These are phyloP conservation scores for Thielaviopsis musarum DNA, from an alignment of 2,329 filamentous ascomycete genomes.

Conservation along the genomic window DNA sequence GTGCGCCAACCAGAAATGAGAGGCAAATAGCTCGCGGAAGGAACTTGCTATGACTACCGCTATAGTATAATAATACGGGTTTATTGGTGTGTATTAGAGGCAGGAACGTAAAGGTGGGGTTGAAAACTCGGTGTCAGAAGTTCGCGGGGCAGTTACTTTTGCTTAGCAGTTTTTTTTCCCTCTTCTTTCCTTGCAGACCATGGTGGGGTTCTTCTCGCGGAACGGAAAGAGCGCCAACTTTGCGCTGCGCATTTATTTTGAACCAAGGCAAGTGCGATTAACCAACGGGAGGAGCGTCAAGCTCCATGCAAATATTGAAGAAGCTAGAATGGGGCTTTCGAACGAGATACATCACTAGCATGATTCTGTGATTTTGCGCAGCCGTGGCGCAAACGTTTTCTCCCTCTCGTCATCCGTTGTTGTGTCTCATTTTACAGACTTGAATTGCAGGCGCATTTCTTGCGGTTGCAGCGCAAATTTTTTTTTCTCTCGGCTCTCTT, in stretches of 20 bases:
- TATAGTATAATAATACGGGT: background rate
- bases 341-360: background rate
- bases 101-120: conserved; percentile 9
- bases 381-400: background rate
- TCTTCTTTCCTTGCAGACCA: background rate
- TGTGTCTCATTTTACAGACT: background rate
- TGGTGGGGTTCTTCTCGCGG: background rate
- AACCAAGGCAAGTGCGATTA: background rate
- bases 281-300: background rate
- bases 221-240: background rate
- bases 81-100: background rate
- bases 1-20: background rate
- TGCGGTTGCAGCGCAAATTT: background rate
- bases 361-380: background rate
- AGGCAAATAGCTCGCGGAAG: background rate
- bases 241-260: background rate
- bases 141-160: background rate
- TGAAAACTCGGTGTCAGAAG: conserved; percentile 6
- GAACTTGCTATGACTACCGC: background rate
- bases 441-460: background rate
- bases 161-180: too few relatives aligned
- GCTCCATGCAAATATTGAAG: background rate
- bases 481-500: background rate
- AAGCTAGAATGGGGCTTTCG: background rate
- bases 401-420: background rate